phyloP scores from a whole-genome alignment of 2,329 filamentous ascomycete genomes.

The Fusarium keratoplasticum region DNA sequence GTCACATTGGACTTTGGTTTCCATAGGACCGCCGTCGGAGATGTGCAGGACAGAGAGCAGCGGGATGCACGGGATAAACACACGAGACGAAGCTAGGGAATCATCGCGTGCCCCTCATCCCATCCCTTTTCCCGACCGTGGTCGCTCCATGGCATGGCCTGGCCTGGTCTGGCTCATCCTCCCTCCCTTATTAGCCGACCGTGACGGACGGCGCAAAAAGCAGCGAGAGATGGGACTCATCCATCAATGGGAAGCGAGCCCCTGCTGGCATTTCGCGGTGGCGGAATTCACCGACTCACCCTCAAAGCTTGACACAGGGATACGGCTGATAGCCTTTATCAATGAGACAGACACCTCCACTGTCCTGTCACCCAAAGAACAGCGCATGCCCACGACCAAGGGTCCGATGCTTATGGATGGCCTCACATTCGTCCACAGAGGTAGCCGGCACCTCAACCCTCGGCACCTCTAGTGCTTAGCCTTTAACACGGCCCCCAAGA shows the following conservation, averaged over 20 bases:
- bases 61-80: not conserved
- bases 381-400: not conserved
- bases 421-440: not conserved
- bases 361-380: not conserved
- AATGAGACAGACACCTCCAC: slow-evolving; percentile 1
- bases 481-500: not conserved
- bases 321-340: slow-evolving; percentile 2
- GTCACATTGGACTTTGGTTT: slow-evolving; percentile 27
- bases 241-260: slow-evolving; percentile 15
- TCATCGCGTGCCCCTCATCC: not conserved
- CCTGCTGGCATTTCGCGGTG: slow-evolving; percentile 28
- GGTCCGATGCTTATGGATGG: not conserved
- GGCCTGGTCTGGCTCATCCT: slow-evolving; percentile 4
- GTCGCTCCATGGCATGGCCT: slow-evolving; percentile 2
- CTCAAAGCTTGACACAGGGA: slow-evolving; percentile 23
- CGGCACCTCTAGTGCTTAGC: slow-evolving; percentile 1
- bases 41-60: not conserved
- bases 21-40: slow-evolving; percentile 10
- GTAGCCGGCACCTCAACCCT: not conserved
- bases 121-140: not conserved
- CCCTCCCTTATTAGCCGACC: slow-evolving; percentile 27
- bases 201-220: slow-evolving; percentile 25
- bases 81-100: not conserved
- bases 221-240: slow-evolving; percentile 24
- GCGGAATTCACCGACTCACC: slow-evolving; percentile 32